Conservation (phyloP, 257 asterid genomes). For the Galeopsis tetrahit region DNA sequence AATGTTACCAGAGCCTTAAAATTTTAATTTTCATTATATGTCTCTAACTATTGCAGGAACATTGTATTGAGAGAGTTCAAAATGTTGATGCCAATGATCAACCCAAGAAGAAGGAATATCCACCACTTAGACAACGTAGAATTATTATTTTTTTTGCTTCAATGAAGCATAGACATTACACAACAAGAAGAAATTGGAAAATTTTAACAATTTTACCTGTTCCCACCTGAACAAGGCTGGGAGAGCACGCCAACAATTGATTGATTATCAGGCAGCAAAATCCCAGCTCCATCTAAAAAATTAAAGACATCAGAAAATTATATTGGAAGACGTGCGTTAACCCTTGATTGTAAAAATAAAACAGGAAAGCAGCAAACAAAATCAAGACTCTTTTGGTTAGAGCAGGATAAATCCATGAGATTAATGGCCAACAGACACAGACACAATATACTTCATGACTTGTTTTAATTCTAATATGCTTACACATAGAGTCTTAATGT, state of each 20-base stretch:
- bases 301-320: conserved; percentile 21
- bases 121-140: not conserved
- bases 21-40: too few species aligned
- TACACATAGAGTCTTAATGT: conserved; percentile 1
- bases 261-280: conserved; percentile 61
- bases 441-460: conserved; percentile 25
- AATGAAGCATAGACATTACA: not conserved
- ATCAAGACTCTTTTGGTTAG: conserved; percentile 14
- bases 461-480: not conserved
- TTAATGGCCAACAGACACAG: conserved; percentile 8
- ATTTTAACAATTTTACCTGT: conserved; percentile 61
- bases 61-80: not conserved
- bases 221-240: conserved; percentile 81
- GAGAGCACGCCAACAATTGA: conserved; percentile 89
- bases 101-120: not conserved
- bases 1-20: too few species aligned
- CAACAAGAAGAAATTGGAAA: conserved; percentile 21
- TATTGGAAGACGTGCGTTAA: conserved; percentile 14
- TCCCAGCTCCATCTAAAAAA: conserved; percentile 78
- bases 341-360: conserved; percentile 23
- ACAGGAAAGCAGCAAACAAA: conserved; percentile 11
- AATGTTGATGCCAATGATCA: not conserved
- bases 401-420: conserved; percentile 27
- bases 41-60: not conserved
- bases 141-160: not conserved